These are phyloP conservation scores for Tephrocybe sp. DNA, from an alignment of 768 basidiomycete genomes.

Conservation along the genomic window DNA sequence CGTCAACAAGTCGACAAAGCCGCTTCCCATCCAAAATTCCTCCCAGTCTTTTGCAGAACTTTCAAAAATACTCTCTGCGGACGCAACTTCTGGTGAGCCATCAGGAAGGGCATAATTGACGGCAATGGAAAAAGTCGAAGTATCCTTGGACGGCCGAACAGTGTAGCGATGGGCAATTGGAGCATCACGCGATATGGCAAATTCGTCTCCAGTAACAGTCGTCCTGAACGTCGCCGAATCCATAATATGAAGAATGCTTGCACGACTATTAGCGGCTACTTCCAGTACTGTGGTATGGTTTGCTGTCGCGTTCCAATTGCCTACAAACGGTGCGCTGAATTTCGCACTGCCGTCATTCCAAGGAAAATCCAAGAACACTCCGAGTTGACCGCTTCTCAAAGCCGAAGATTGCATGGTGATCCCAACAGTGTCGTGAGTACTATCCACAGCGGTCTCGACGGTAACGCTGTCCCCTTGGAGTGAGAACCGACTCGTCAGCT, in stretches of 20 bases:
- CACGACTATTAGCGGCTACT: slow-evolving; percentile 21
- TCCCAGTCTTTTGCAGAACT: slow-evolving; percentile 44
- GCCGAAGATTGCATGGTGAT: slow-evolving; percentile 41
- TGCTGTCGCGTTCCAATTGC: slow-evolving; percentile 44
- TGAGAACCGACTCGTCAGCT: slow-evolving; percentile 44
- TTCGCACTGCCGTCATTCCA: slow-evolving; percentile 60
- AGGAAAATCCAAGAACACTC: slow-evolving; percentile 57
- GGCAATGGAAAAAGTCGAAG: slow-evolving; percentile 33
- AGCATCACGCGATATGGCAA: slow-evolving; percentile 42
- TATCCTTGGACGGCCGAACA: slow-evolving; percentile 31
- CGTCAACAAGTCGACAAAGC: slow-evolving; percentile 53
- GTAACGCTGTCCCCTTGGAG: slow-evolving; percentile 33
- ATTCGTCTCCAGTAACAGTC: slow-evolving; percentile 38
- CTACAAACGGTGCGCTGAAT: slow-evolving; percentile 60
- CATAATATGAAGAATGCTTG: slow-evolving; percentile 43
- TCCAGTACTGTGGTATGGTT: slow-evolving; percentile 47
- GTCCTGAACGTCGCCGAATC: slow-evolving; percentile 42
- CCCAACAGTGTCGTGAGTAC: slow-evolving; percentile 38
- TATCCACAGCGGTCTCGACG: slow-evolving; percentile 41
- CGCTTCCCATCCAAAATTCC: slow-evolving; percentile 45
- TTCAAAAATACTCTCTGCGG: slow-evolving; percentile 22
- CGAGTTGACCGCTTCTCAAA: slow-evolving; percentile 37
- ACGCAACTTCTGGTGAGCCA: slow-evolving; percentile 14
- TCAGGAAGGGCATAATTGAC: slow-evolving; percentile 26
- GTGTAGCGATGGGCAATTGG: slow-evolving; percentile 46